Conservation (phyloP, 176 grass and related monocot genomes). For the Triticum monococcum region DNA sequence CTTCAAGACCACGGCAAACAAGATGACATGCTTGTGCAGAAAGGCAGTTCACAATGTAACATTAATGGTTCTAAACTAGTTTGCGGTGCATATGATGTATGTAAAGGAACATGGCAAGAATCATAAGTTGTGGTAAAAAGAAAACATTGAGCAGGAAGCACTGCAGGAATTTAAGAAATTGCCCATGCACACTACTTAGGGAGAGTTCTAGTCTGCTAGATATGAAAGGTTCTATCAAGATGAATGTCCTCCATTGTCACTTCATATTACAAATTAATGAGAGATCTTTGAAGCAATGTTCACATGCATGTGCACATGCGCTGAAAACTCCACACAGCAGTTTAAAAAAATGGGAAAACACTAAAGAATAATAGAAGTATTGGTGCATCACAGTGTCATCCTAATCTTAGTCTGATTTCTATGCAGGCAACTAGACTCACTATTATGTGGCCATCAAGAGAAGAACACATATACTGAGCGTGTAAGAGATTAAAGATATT, state of each 20-base stretch:
- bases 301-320: not conserved
- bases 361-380: constrained; percentile 3
- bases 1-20: constrained; percentile 27
- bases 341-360: not conserved
- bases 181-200: not conserved
- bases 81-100: not conserved
- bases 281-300: not conserved
- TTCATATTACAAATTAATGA: not conserved
- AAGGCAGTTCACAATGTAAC: constrained; percentile 19
- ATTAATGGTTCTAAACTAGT: not conserved
- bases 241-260: not conserved
- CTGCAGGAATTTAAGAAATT: constrained; percentile 22
- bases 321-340: not conserved
- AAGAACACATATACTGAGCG: constrained; percentile 2
- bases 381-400: not conserved
- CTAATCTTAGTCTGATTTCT: not conserved
- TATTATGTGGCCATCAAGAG: not conserved
- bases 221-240: not conserved
- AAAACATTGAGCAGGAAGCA: not conserved
- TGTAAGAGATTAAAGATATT: not conserved
- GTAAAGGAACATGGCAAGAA: not conserved
- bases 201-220: constrained; percentile 3
- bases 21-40: constrained; percentile 10
- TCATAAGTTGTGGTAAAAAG: constrained; percentile 1
- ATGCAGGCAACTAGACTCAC: not conserved